A percentile compares a stretch with the other conserved stretches of the same genome.
phyloP scores from a whole-genome alignment of 2,329 filamentous ascomycete species.

The Eutypella sp. region DNA sequence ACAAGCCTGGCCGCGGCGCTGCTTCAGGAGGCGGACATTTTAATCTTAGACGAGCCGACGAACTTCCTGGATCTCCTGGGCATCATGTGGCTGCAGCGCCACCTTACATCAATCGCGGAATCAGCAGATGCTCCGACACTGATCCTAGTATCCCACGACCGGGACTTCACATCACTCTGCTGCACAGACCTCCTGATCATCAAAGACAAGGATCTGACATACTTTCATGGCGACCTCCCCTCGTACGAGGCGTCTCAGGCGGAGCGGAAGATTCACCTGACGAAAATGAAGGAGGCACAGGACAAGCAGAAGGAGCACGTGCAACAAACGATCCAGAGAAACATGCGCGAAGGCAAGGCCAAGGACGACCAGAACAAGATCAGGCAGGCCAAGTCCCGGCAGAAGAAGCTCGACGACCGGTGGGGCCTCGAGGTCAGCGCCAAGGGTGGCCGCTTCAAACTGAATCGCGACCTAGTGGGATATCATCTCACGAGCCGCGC shows the following conservation, averaged over 20 bases:
- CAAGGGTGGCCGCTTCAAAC: constrained; percentile 71
- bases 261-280: constrained; percentile 63
- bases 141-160: constrained; percentile 78
- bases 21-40: constrained; percentile 68
- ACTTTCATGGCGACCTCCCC: constrained; percentile 70
- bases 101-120: constrained; percentile 56
- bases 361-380: constrained; percentile 81
- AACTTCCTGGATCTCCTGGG: constrained; percentile 81
- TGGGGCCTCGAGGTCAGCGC: constrained; percentile 71
- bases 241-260: constrained; percentile 65
- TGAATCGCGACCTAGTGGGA: constrained; percentile 68
- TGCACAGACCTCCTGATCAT: constrained; percentile 75
- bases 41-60: constrained; percentile 82
- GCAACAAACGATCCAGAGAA: constrained; percentile 70
- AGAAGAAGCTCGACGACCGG: constrained; percentile 79
- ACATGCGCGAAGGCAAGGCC: constrained; percentile 68
- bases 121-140: constrained; percentile 56
- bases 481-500: constrained; percentile 54
- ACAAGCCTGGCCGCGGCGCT: constrained; percentile 61
- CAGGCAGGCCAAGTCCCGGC: constrained; percentile 76
- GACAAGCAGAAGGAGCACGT: constrained; percentile 78
- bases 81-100: constrained; percentile 78
- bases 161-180: constrained; percentile 72
- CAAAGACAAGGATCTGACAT: constrained; percentile 64
- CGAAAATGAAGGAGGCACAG: constrained; percentile 75